Percentiles rank a stretch among this genome's conserved stretches.
phyloP scores from a whole-genome alignment of 2,329 filamentous ascomycete species.

The Botrytis medusae region DNA sequence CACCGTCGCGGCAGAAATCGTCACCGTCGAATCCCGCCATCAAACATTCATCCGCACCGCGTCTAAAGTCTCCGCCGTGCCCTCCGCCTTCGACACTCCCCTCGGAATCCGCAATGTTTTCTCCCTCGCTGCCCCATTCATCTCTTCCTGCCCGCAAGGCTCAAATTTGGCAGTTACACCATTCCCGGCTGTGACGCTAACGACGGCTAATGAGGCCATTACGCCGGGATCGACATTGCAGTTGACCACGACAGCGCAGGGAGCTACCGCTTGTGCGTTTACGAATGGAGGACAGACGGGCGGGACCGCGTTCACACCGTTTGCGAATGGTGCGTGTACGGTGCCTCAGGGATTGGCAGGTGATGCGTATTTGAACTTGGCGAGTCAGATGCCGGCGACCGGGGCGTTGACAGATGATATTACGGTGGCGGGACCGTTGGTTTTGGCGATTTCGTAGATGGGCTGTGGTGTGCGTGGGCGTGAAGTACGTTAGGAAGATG shows the following conservation, averaged over 20 bases:
- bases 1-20: conserved; percentile 65
- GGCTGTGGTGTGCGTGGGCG: too few relatives aligned
- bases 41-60: conserved; percentile 69
- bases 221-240: conserved; percentile 46
- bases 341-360: conserved; percentile 63
- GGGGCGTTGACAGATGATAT: conserved; percentile 60
- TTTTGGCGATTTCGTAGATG: conserved; percentile 45
- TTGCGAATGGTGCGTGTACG: conserved; percentile 56
- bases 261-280: conserved; percentile 64
- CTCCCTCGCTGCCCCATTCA: conserved; percentile 72
- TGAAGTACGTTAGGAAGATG: not conserved
- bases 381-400: conserved; percentile 51
- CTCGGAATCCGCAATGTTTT: conserved; percentile 69
- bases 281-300: conserved; percentile 59
- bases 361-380: conserved; percentile 66
- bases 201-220: conserved; percentile 43
- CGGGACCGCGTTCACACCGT: conserved; percentile 59
- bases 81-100: conserved; percentile 68
- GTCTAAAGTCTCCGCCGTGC: conserved; percentile 57
- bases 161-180: conserved; percentile 62
- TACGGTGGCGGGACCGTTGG: conserved; percentile 64
- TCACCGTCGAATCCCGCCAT: conserved; percentile 72
- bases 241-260: conserved; percentile 52
- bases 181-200: conserved; percentile 59
- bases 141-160: conserved; percentile 65